Conservation (phyloP, 345 rosid genomes). For the Psidium friedrichsthalianum region DNA sequence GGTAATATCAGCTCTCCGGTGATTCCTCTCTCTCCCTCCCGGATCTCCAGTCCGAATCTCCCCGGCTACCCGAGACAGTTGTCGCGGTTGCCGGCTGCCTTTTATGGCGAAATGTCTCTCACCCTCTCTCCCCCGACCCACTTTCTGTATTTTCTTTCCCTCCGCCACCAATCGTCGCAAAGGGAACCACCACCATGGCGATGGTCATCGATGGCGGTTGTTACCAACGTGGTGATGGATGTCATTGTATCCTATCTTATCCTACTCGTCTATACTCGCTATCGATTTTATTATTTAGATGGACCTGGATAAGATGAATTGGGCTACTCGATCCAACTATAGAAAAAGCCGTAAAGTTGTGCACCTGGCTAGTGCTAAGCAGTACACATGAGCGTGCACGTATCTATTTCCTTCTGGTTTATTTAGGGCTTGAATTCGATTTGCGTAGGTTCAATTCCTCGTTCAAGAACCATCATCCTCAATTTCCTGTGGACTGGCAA, state of each 20-base stretch:
- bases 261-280: neutral
- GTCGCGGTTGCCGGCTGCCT: neutral
- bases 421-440: neutral
- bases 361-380: neutral
- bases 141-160: neutral
- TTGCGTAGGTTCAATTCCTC: neutral
- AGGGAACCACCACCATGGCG: neutral
- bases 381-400: neutral
- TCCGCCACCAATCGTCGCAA: neutral
- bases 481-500: neutral
- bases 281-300: neutral
- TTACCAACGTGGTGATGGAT: neutral
- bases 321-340: neutral
- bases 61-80: neutral
- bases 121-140: neutral
- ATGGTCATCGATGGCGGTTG: neutral
- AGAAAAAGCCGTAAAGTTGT: too few relatives aligned
- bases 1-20: neutral
- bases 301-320: neutral
- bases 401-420: neutral
- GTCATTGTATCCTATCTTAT: neutral
- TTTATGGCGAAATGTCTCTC: neutral
- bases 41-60: neutral
- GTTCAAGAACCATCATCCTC: neutral
- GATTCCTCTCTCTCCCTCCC: neutral